Percentiles rank a stretch among this genome's conserved stretches.
These are phyloP conservation scores for Monilinia laxa DNA, from an alignment of 2,329 filamentous ascomycete species.

Conservation along the genomic window DNA sequence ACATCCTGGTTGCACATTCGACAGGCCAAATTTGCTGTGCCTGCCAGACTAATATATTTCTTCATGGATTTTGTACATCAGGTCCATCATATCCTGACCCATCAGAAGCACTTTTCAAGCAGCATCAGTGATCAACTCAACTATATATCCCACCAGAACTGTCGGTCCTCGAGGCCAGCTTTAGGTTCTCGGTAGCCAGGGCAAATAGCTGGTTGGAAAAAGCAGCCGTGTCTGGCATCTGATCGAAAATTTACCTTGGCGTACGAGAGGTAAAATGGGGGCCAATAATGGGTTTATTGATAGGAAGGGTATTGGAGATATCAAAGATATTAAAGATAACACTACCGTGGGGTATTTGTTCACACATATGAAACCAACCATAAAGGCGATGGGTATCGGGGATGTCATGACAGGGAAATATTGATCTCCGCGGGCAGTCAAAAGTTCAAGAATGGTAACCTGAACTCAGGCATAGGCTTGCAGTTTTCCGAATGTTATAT, in stretches of 20 bases:
- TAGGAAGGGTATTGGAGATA: neutral
- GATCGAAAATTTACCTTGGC: neutral
- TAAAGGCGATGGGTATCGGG: slow-evolving; percentile 1
- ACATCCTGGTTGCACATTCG: neutral
- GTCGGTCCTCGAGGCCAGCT: no score
- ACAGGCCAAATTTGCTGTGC: neutral
- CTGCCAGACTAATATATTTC: neutral
- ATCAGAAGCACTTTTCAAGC: slow-evolving; percentile 7
- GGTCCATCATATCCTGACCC: neutral
- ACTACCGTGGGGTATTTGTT: slow-evolving; percentile 2
- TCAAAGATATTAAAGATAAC: slow-evolving; percentile 17
- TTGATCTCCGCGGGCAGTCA: slow-evolving; percentile 13
- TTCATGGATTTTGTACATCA: neutral
- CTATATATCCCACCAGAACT: no score
- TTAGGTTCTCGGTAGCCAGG: no score
- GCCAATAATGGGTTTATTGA: neutral
- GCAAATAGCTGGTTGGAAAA: no score
- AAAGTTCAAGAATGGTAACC: neutral
- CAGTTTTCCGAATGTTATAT: neutral
- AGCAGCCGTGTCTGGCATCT: neutral
- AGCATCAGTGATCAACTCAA: neutral
- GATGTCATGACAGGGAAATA: neutral
- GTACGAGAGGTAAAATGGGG: neutral
- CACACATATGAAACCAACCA: slow-evolving; percentile 3
- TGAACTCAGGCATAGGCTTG: neutral